Percentiles rank a stretch among this genome's conserved stretches.
These are phyloP conservation scores for Phyllosticta citribraziliensis DNA, from an alignment of 2,329 filamentous ascomycete genomes.

Conservation along the genomic window DNA sequence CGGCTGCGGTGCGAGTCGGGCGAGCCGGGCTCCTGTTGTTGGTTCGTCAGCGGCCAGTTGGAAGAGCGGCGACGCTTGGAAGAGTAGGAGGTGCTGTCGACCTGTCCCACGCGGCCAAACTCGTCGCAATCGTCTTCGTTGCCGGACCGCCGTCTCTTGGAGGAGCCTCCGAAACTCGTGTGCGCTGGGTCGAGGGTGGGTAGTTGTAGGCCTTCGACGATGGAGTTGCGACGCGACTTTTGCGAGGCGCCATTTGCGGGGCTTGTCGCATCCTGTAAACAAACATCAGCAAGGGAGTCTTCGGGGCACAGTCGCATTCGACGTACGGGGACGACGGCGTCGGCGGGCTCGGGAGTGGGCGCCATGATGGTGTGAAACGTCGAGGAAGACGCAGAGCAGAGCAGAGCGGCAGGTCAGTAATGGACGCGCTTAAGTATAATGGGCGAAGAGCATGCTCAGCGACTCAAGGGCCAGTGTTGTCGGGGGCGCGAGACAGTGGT, in stretches of 20 bases:
- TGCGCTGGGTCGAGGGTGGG: not conserved
- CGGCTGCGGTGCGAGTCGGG: slow-evolving; percentile 6
- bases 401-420: not conserved
- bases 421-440: not conserved
- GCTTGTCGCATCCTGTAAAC: not conserved
- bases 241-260: not conserved
- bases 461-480: not conserved
- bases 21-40: not conserved
- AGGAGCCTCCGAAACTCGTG: not conserved
- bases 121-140: slow-evolving; percentile 1
- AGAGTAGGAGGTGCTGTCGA: slow-evolving; percentile 5
- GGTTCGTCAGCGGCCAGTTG: slow-evolving; percentile 13
- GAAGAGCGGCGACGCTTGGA: slow-evolving; percentile 13
- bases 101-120: not conserved
- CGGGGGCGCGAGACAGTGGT: not conserved
- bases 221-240: not conserved
- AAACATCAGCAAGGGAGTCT: not conserved
- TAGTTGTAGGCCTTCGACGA: slow-evolving; percentile 8
- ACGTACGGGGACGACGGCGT: not conserved
- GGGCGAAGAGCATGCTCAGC: not conserved
- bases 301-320: not conserved
- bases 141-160: slow-evolving; percentile 2
- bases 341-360: not conserved
- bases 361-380: not conserved
- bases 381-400: not conserved